Base-by-base conservation (phyloP, 495 filamentous ascomycete genomes). In the Aspergillus nidulans region DNA sequence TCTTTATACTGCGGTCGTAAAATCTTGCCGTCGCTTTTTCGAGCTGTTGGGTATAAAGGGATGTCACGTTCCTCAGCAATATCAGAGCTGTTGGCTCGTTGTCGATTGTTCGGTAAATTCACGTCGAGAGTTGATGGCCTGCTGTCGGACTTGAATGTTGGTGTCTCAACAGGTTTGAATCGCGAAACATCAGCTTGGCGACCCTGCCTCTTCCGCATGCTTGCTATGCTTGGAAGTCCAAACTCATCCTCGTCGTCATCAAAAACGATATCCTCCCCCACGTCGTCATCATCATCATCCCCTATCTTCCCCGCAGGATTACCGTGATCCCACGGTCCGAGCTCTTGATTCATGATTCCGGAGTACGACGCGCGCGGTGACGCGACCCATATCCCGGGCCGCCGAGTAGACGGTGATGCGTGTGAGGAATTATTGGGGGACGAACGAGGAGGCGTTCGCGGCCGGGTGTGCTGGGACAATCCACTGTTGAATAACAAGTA, bases 1-100 rank as follows among this genome's bases (percentile, higher is more conserved):
- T 97, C 95, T 69, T 97, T 96, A 63, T 97, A 97, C 68, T 98
- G 94, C 43, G 95, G 94, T 34, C 95, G 85, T 15, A 98, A 77
- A 38, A 97, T 97, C 71, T 98, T 97, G 7, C 88, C 92, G 63
- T 96, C 92, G 56, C 75, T 84, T 67, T 89, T 92, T 63, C 91
- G 91, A 8, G 92, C 81, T 54, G 83, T 85, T 6, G 94, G 94
- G 67, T 97, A 98, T 53, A 81, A 82, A 8, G 91, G 86, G n/a
- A 86, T 74, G n/a, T 87, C 88, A 52, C 91, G 80, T 75, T 95
- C 90, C 66, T 92, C 88, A 16, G 91, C 89, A 66, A 97, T 95
- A 65, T 97, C 91, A 28, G 87, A 85, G 68, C 89, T 95, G 65
- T 95, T 84, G 41, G 89, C 85, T 49, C 79, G 72, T 53, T 71